Conservation (phyloP, 305 asterid genomes). For the Fraxinus platypoda region DNA sequence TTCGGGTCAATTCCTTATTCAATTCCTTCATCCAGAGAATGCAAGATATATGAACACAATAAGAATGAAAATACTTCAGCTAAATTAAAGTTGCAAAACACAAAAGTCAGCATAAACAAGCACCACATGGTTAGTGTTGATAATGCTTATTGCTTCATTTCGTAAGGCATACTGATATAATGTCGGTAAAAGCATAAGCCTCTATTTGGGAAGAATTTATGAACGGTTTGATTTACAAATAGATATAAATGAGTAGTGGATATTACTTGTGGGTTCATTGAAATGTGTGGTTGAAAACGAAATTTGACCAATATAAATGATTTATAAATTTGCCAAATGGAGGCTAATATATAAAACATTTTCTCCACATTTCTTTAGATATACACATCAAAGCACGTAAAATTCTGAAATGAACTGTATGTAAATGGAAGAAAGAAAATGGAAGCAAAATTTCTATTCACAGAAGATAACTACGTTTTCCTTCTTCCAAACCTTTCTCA, state of each 20-base stretch:
- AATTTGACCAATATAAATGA: too few relatives aligned
- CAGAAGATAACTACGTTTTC: not conserved
- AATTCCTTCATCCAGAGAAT: slow-evolving; percentile 52
- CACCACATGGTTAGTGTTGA: not conserved
- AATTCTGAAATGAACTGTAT: not conserved
- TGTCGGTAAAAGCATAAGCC: not conserved
- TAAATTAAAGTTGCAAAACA: not conserved
- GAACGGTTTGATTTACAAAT: not conserved
- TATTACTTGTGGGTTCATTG: not conserved
- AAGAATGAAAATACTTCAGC: not conserved
- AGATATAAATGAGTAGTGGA: too few relatives aligned
- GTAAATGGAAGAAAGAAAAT: not conserved
- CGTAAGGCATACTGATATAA: not conserved
- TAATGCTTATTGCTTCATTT: not conserved
- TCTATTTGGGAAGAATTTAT: not conserved
- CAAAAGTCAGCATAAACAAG: not conserved
- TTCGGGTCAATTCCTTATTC: slow-evolving; percentile 79
- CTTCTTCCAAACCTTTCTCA: not conserved
- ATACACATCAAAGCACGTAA: not conserved
- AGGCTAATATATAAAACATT: not conserved
- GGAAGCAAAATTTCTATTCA: not conserved
- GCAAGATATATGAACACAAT: slow-evolving; percentile 10
- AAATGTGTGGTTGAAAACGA: not conserved
- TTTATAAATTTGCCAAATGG: not conserved
- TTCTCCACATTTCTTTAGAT: not conserved